Evolutionary conservation across 2,329 filamentous ascomycete genomes (phyloP), one percentile per base, ranked within the genome.

Genomic region (Talaromyces sp.): DNA sequence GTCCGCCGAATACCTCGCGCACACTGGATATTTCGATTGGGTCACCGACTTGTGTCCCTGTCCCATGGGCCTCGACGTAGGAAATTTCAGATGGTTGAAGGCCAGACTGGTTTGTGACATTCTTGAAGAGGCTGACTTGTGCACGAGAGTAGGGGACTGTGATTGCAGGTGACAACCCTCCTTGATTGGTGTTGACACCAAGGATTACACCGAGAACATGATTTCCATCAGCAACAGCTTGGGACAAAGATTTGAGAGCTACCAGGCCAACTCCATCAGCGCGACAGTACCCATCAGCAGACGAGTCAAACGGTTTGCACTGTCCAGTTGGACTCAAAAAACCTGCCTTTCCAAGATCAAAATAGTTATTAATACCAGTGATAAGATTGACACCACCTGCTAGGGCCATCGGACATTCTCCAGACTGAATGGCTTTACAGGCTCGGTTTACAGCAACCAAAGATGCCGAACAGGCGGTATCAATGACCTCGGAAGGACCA

Each of bases 321-420:
- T 79, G 76, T 1, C 82, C 82, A 0, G 78, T 77, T 24, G 82
- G 35, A 78, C 1, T 81, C 82, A 26, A 86, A 78, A 55, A 84
- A 4, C 58, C 58, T 9, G 58, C 58, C 21, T 59, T 70, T 66
- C 79, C 65, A 17, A 71, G 61, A n/a, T 74, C 73, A 38, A 68
- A 70, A 55, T 71, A 68, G 2, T 69, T 67, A 9, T 75, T 68
- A 52, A 69, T 74, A 17, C 67, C 69, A 2, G 75, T 61, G 13
- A 71, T 64, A 5, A 70, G 60, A 29, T 69, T 68, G 5, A 68
- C 54, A 4, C 68, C 69, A 26, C 64, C 61, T 19, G 65, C 67
- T 17, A 71, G 56, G 14, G 71, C 68, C 2, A 70, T 62, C 4
- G 64, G 63, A 14, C 63, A 69, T 29, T 74, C 70, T 1, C 73